A percentile compares a stretch with the other conserved stretches of the same genome.
phyloP scores from a whole-genome alignment of 371 early-diverging fungal species.

The Mucor plumbeus region DNA sequence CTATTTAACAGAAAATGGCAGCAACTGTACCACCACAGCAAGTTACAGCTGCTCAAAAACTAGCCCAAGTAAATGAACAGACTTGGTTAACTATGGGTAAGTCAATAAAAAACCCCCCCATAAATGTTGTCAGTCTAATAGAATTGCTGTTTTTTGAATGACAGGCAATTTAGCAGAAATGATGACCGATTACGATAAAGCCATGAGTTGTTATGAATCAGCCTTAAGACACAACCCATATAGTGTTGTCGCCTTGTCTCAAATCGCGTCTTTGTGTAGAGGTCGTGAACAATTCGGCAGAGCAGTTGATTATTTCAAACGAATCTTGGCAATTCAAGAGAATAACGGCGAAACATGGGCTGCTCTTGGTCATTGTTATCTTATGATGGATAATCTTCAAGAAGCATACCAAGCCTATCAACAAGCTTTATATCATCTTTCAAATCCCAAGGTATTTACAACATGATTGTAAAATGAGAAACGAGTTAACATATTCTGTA shows the following conservation, averaged over 20 bases:
- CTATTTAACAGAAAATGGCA: constrained; percentile 20
- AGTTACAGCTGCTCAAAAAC: constrained; percentile 58
- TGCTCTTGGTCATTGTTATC: constrained; percentile 90
- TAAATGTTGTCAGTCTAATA: background rate
- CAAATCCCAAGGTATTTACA: constrained; percentile 67
- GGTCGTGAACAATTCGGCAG: constrained; percentile 66
- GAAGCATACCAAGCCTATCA: constrained; percentile 75
- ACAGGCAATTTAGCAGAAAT: constrained; percentile 71
- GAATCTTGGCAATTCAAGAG: constrained; percentile 77
- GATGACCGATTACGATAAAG: constrained; percentile 79
- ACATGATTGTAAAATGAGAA: constrained; percentile 36
- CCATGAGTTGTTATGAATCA: constrained; percentile 82
- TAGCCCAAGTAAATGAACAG: constrained; percentile 71
- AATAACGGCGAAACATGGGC: constrained; percentile 92
- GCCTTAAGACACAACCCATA: constrained; percentile 91
- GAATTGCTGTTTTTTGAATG: background rate
- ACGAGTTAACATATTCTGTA: background rate
- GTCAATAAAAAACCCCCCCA: too few relatives aligned
- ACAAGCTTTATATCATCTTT: constrained; percentile 61
- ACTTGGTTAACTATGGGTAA: constrained; percentile 78
- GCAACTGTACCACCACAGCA: constrained; percentile 37
- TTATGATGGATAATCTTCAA: constrained; percentile 92
- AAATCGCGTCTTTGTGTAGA: constrained; percentile 73
- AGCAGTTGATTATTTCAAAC: constrained; percentile 50
- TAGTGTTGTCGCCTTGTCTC: constrained; percentile 77